phyloP scores from a whole-genome alignment of 2,329 filamentous ascomycete species.

The Aspergillus jensenii region DNA sequence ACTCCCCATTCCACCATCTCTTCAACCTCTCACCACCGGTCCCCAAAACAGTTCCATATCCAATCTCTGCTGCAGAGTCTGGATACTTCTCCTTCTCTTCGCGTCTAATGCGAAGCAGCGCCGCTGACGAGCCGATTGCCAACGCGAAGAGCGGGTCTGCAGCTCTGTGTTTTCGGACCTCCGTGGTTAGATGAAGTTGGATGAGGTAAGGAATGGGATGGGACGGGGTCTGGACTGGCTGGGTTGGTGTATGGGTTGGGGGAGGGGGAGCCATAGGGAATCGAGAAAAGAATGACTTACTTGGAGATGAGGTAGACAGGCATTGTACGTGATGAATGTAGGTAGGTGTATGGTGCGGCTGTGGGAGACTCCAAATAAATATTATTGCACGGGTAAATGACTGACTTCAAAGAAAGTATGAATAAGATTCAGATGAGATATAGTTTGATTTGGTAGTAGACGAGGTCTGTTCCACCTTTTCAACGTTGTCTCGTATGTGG shows the following conservation, averaged over 20 bases:
- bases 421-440: not conserved
- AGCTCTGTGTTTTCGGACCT: constrained; percentile 32
- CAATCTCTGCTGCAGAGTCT: constrained; percentile 34
- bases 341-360: not conserved
- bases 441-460: not conserved
- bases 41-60: constrained; percentile 28
- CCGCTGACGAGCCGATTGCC: constrained; percentile 53
- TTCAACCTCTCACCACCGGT: constrained; percentile 32
- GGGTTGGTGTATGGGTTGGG: not conserved
- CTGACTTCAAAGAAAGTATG: too few relatives aligned
- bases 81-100: constrained; percentile 53
- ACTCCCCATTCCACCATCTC: constrained; percentile 44
- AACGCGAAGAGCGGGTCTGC: constrained; percentile 56
- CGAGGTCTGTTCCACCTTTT: not conserved
- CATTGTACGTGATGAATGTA: constrained; percentile 13
- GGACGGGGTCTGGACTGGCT: not conserved
- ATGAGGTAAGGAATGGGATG: not conserved
- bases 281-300: constrained; percentile 22
- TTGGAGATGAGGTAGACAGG: constrained; percentile 43
- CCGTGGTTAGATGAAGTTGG: not conserved
- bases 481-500: not conserved
- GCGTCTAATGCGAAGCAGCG: constrained; percentile 53
- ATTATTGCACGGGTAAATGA: not conserved
- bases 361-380: not conserved
- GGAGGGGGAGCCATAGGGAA: constrained; percentile 6